Conservation (phyloP, 495 filamentous ascomycete genomes). For the Aspergillus ostianus region DNA sequence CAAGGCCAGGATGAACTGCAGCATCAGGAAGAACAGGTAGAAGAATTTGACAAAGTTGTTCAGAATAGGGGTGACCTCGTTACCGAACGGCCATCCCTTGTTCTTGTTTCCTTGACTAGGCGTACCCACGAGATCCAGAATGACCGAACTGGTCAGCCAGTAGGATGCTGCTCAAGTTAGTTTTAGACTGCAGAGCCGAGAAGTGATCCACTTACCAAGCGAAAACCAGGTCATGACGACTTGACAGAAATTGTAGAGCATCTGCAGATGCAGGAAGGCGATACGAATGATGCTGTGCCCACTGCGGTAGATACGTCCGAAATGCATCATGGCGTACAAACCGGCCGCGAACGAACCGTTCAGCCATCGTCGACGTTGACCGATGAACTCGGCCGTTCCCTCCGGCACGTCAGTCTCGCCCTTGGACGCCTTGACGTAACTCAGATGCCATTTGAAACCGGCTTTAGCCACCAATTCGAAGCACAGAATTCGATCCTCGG, state of each 20-base stretch:
- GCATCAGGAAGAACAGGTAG: conserved; percentile 83
- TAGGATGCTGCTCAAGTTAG: conserved; percentile 60
- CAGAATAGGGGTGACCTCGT: conserved; percentile 78
- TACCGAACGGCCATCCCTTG: conserved; percentile 72
- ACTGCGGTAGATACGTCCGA: conserved; percentile 94
- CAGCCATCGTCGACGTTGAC: conserved; percentile 92
- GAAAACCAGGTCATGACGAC: conserved; percentile 94
- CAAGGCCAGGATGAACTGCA: conserved; percentile 94
- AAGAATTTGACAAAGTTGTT: conserved; percentile 90
- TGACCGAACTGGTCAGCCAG: conserved; percentile 92
- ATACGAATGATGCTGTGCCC: conserved; percentile 93
- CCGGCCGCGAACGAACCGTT: conserved; percentile 98
- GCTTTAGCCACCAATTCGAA: conserved; percentile 98
- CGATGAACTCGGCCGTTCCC: conserved; percentile 93
- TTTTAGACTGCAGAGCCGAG: not conserved
- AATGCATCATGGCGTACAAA: conserved; percentile 97
- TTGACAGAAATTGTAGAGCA: conserved; percentile 87
- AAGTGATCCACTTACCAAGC: conserved; percentile 58
- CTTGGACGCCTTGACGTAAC: conserved; percentile 97
- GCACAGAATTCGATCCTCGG: conserved; percentile 98
- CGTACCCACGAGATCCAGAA: conserved; percentile 91
- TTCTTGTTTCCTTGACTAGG: conserved; percentile 49
- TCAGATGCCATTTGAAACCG: conserved; percentile 96
- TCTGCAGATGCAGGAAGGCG: conserved; percentile 94
- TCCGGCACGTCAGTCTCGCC: conserved; percentile 98